Conservation (phyloP, 768 basidiomycete species). For the Mycena belliarum region DNA sequence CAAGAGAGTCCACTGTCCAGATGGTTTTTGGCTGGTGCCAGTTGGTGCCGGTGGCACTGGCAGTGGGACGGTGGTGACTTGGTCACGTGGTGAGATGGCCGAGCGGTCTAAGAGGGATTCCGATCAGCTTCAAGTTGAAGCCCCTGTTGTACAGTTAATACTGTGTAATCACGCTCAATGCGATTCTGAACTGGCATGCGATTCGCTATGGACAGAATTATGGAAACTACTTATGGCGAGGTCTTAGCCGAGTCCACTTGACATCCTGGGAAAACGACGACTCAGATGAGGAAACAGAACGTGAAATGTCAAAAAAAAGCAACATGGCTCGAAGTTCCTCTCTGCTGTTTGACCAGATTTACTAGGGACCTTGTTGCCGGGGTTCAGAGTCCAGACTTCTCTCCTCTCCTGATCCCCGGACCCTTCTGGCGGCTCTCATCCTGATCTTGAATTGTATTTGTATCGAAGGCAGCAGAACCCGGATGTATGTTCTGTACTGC, state of each 20-base stretch:
- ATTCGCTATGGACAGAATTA: slow-evolving; percentile 56
- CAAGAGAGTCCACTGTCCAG: no score
- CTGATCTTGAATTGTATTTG: slow-evolving; percentile 76
- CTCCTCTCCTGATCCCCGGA: slow-evolving; percentile 62
- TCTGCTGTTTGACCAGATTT: slow-evolving; percentile 66
- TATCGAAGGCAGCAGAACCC: slow-evolving; percentile 52
- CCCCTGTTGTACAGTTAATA: no score
- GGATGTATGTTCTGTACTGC: slow-evolving; percentile 48
- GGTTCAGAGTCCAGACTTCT: slow-evolving; percentile 62
- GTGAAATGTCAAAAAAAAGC: slow-evolving; percentile 24
- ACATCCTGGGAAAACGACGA: slow-evolving; percentile 55
- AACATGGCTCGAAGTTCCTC: slow-evolving; percentile 38
- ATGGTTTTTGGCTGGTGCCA: no score
- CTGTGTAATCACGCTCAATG: no score
- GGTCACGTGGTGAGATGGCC: no score
- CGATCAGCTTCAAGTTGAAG: no score
- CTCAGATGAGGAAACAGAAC: slow-evolving; percentile 35
- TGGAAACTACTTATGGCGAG: slow-evolving; percentile 60
- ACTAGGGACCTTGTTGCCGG: slow-evolving; percentile 86
- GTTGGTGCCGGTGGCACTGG: no score
- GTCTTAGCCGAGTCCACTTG: slow-evolving; percentile 46
- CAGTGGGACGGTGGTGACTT: no score
- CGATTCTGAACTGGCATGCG: no score
- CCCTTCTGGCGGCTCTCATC: slow-evolving; percentile 62
- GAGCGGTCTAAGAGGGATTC: no score